A percentile compares a stretch with the other conserved stretches of the same genome.
Conservation (phyloP, 495 filamentous ascomycete genomes). For the Aspergillus affinis region DNA sequence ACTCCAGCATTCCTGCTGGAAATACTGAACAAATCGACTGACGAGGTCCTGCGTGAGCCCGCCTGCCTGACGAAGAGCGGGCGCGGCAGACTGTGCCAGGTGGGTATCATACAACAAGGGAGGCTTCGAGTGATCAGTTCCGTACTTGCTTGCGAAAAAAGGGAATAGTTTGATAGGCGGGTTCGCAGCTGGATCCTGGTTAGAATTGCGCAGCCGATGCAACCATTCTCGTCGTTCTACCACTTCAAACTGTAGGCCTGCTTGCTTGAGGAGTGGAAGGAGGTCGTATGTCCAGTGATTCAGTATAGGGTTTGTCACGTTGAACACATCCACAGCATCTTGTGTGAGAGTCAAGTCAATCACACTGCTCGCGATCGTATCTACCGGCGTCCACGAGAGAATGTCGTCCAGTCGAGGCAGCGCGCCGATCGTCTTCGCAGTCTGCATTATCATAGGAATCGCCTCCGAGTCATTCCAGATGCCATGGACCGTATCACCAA, state of each 20-base stretch:
- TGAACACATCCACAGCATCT: slow-evolving; percentile 20
- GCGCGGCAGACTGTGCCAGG: slow-evolving; percentile 19
- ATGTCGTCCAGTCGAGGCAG: slow-evolving; percentile 54
- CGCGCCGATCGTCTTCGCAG: slow-evolving; percentile 41
- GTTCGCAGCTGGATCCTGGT: slow-evolving; percentile 38
- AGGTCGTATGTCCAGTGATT: slow-evolving; percentile 52
- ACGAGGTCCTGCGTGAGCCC: slow-evolving; percentile 14
- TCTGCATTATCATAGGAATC: slow-evolving; percentile 59
- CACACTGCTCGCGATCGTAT: slow-evolving; percentile 50
- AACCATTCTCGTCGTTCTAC: slow-evolving; percentile 49
- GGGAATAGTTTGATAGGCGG: slow-evolving; percentile 49
- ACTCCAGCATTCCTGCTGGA: slow-evolving; percentile 20
- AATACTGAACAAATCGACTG: slow-evolving; percentile 18
- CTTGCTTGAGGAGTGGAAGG: slow-evolving; percentile 43
- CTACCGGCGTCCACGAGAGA: slow-evolving; percentile 60
- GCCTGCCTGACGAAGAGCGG: slow-evolving; percentile 16
- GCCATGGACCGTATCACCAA: slow-evolving; percentile 50
- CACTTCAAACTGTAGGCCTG: slow-evolving; percentile 45
- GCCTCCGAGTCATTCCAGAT: slow-evolving; percentile 64
- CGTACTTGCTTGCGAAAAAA: slow-evolving; percentile 47
- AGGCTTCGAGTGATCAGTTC: slow-evolving; percentile 28
- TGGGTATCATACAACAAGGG: slow-evolving; percentile 28
- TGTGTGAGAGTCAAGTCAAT: slow-evolving; percentile 27
- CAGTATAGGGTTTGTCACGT: slow-evolving; percentile 47
- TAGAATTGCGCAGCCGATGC: slow-evolving; percentile 32